Evolutionary conservation across 306 rosid species (phyloP), one percentile per base, ranked within the genome.

Genomic region (Prunus padus): DNA sequence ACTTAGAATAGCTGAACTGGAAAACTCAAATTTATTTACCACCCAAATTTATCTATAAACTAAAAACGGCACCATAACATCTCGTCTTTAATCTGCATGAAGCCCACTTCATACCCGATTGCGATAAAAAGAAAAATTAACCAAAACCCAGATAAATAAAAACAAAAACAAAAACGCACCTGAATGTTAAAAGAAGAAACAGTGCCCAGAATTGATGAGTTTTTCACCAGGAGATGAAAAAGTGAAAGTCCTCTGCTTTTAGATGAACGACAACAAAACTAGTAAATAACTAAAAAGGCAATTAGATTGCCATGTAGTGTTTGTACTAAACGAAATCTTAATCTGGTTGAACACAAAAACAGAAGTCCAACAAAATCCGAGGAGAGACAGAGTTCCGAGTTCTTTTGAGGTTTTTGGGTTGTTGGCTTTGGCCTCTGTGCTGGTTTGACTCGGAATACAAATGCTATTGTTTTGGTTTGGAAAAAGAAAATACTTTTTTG

Each of bases 91-190:
- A 70, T 19, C 45, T 30, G 22, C 65, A 22, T 47, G 19, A n/a
- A 18, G 13, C n/a, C 51, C 52, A 50, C 49, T 18, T 16, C 10
- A 72, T 28, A 28, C 25, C 31, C 22, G 25, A 62, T 66, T 69
- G 18, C 16, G 9, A 18, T n/a, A 18, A 30, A 62, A 73, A 81
- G 19, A 30, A 62, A 75, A 81, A 22, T 60, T 20, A 52, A 25
- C 10, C 11, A 66, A 74, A 40, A 75, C 31, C 42, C 9, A 37
- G 42, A 37, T 37, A 37, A 37, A 37, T 1, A 37, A 31, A 67
- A 49, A 14, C 1, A 6, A 15, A 14, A 40, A 3, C 11, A 51
- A n/a, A 64, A 49, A 72, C 72, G 40, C 45, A 55, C 77, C 80
- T 25, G 62, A 70, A 47, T 37, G 42, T 37, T 7, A 37, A 37